These are phyloP conservation scores for Strobilomyces echinocephalus DNA, from an alignment of 768 basidiomycete species.

Conservation along the genomic window DNA sequence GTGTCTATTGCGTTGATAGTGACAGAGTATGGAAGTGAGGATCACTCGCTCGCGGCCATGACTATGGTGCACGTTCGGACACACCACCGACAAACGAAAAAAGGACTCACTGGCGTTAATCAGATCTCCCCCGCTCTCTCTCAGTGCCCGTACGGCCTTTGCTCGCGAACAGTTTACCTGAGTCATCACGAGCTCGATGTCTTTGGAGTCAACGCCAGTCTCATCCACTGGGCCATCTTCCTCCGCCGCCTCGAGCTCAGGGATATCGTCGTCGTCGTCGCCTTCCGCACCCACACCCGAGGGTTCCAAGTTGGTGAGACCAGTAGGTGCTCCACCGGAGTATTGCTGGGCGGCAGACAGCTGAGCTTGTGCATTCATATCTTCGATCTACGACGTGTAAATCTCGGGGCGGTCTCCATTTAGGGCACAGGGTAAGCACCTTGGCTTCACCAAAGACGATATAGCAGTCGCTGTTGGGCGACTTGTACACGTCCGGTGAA, in stretches of 20 bases:
- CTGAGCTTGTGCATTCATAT: constrained; percentile 78
- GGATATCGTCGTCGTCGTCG: constrained; percentile 74
- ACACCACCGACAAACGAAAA: not conserved
- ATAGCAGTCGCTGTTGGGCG: constrained; percentile 95
- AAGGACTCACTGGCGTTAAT: constrained; percentile 88
- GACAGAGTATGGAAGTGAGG: constrained; percentile 30
- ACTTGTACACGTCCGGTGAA: constrained; percentile 96
- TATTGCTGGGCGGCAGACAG: constrained; percentile 78
- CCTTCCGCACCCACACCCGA: constrained; percentile 46
- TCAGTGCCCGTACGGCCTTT: constrained; percentile 86
- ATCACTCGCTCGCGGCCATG: constrained; percentile 90
- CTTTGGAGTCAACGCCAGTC: constrained; percentile 86
- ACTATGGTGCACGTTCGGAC: constrained; percentile 42
- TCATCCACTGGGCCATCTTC: constrained; percentile 83
- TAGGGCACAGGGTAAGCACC: constrained; percentile 37
- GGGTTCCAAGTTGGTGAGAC: constrained; percentile 45
- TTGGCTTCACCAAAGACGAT: constrained; percentile 99
- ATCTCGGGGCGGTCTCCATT: not conserved
- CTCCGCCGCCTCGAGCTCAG: constrained; percentile 76
- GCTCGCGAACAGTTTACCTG: constrained; percentile 87
- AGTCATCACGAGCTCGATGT: constrained; percentile 90
- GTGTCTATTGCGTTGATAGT: constrained; percentile 23
- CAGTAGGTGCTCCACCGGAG: constrained; percentile 39
- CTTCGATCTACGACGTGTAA: constrained; percentile 59
- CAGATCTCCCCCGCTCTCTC: constrained; percentile 88